Percentiles rank a stretch among this genome's conserved stretches.
These are phyloP conservation scores for Entophlyctis luteolus DNA, from an alignment of 192 early-diverging fungal genomes.

Conservation along the genomic window DNA sequence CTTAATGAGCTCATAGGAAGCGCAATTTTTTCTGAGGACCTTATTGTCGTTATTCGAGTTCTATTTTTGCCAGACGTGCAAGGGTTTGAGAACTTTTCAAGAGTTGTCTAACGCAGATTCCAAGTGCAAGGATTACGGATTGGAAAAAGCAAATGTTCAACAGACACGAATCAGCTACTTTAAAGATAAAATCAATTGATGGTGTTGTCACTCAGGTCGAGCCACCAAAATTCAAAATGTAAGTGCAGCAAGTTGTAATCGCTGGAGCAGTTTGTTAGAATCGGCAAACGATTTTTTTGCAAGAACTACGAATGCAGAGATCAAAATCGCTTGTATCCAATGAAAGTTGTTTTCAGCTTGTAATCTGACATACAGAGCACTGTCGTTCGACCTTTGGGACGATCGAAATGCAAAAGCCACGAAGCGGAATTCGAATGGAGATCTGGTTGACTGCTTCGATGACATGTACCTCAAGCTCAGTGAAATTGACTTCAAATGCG, in stretches of 20 bases:
- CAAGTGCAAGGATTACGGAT: not conserved
- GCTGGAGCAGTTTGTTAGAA: too few relatives aligned
- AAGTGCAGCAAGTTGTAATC: too few relatives aligned
- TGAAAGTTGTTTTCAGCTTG: too few relatives aligned
- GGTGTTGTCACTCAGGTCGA: not conserved
- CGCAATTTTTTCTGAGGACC: not conserved
- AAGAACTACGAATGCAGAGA: not conserved
- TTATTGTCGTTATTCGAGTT: not conserved
- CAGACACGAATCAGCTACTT: not conserved
- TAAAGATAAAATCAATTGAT: not conserved
- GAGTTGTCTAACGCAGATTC: not conserved
- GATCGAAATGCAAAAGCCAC: too few relatives aligned
- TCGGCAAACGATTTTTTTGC: not conserved
- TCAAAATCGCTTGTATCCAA: not conserved
- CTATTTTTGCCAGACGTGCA: not conserved
- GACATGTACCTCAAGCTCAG: too few relatives aligned
- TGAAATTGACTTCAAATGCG: too few relatives aligned
- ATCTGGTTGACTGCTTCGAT: too few relatives aligned
- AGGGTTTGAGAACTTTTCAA: not conserved
- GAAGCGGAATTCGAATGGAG: too few relatives aligned
- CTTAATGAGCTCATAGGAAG: not conserved
- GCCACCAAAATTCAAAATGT: not conserved
- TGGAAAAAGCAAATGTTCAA: not conserved
- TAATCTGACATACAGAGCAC: too few relatives aligned
- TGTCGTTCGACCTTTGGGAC: too few relatives aligned